Evolutionary conservation across 2,329 filamentous ascomycete genomes (phyloP).

Genomic region (Arthroderma sp.): DNA sequence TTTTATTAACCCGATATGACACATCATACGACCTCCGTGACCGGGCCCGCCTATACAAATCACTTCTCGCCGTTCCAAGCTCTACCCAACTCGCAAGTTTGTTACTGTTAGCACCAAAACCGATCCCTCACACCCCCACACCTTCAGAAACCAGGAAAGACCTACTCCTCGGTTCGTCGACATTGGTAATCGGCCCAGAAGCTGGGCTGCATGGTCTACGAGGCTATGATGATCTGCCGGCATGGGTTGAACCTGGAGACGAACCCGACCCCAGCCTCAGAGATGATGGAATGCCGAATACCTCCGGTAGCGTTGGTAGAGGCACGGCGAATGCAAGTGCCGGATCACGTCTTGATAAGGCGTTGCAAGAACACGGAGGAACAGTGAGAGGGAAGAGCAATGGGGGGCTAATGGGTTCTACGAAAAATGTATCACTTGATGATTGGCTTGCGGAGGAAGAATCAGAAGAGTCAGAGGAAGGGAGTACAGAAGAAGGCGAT

Average conservation of each 20-base stretch:
- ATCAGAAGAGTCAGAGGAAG: slow-evolving; percentile 40
- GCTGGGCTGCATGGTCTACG: slow-evolving; percentile 58
- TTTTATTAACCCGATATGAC: slow-evolving; percentile 80
- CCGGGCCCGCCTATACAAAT: slow-evolving; percentile 73
- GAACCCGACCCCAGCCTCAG: slow-evolving; percentile 68
- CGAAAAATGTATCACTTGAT: slow-evolving; percentile 67
- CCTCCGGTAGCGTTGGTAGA: slow-evolving; percentile 21
- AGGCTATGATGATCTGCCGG: slow-evolving; percentile 67
- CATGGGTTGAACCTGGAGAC: slow-evolving; percentile 67
- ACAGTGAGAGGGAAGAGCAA: slow-evolving; percentile 13
- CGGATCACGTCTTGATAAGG: slow-evolving; percentile 31
- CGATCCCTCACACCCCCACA: slow-evolving; percentile 77
- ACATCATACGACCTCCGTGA: slow-evolving; percentile 91
- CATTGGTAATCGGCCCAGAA: slow-evolving; percentile 67
- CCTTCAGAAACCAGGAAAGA: slow-evolving; percentile 72
- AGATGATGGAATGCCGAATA: slow-evolving; percentile 39
- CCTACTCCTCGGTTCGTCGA: slow-evolving; percentile 69
- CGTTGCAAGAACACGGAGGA: slow-evolving; percentile 29
- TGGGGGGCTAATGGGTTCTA: slow-evolving; percentile 14
- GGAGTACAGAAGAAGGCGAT: slow-evolving; percentile 39
- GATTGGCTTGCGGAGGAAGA: slow-evolving; percentile 77
- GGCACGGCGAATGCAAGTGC: slow-evolving; percentile 37
- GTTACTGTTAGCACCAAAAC: slow-evolving; percentile 85
- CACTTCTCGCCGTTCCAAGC: slow-evolving; percentile 62
- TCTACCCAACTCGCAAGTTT: slow-evolving; percentile 74